Percentiles rank a stretch among this genome's conserved stretches.
Evolutionary conservation across 192 early-diverging fungal species (phyloP).

Genomic region (Cladochytrium replicatum): DNA sequence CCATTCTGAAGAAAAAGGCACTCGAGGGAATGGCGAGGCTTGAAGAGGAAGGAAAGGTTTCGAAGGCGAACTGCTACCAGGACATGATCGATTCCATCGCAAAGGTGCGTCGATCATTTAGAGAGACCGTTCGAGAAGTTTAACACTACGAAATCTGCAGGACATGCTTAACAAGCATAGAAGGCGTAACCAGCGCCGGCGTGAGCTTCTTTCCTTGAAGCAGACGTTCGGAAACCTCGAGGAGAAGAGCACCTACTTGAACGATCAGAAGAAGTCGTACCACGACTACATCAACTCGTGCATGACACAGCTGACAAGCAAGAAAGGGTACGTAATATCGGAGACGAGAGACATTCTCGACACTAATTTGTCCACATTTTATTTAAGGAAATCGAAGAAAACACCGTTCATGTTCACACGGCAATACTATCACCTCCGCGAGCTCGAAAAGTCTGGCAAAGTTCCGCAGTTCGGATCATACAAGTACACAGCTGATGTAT

Average conservation of each 20-base stretch:
- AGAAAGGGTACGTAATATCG: conserved; percentile 31
- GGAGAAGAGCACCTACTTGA: conserved; percentile 75
- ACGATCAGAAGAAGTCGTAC: conserved; percentile 80
- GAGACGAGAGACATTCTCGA: background rate
- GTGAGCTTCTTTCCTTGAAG: conserved; percentile 63
- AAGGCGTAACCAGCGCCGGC: conserved; percentile 61
- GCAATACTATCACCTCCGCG: conserved; percentile 90
- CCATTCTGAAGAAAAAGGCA: conserved; percentile 69
- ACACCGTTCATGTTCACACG: conserved; percentile 73
- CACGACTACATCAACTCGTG: conserved; percentile 84
- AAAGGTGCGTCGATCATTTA: conserved; percentile 19
- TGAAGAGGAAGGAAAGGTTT: conserved; percentile 62
- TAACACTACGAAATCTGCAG: conserved; percentile 8
- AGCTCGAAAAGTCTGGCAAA: conserved; percentile 69
- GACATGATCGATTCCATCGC: conserved; percentile 89
- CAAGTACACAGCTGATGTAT: conserved; percentile 92
- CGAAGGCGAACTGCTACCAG: conserved; percentile 73
- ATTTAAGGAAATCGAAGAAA: conserved; percentile 47
- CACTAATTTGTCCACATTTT: background rate
- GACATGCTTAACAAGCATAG: conserved; percentile 90
- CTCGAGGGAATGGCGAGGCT: conserved; percentile 73
- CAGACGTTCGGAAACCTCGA: conserved; percentile 75
- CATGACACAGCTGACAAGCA: conserved; percentile 73
- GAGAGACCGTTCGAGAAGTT: background rate
- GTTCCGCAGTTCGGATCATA: conserved; percentile 95